Evolutionary conservation across 352 stramenopile species (phyloP).

Genomic region (Pythium vanterpoolii): DNA sequence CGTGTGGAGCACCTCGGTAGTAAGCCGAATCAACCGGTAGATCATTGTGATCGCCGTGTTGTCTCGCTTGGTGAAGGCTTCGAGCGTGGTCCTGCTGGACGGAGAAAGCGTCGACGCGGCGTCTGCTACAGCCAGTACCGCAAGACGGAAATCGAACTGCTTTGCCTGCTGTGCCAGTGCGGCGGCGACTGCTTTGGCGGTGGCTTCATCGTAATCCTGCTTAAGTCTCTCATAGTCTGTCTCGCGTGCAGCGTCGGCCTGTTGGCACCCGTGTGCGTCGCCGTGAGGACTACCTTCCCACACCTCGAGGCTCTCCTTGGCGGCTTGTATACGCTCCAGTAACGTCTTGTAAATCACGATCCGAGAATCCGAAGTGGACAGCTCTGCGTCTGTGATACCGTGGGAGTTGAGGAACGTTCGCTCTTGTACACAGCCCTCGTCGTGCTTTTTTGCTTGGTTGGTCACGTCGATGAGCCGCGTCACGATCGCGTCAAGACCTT

Average conservation of each 20-base stretch:
- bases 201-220: constrained; percentile 3
- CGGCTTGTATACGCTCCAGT: constrained; percentile 1
- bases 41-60: constrained; percentile 56
- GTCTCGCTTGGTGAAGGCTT: constrained; percentile 55
- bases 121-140: constrained; percentile 23
- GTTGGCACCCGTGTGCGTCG: constrained; percentile 4
- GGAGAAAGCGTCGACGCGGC: neutral
- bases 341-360: constrained; percentile 13
- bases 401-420: constrained; percentile 2
- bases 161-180: constrained; percentile 44
- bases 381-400: neutral
- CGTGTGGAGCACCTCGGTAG: constrained; percentile 63
- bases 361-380: neutral
- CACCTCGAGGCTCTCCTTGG: neutral
- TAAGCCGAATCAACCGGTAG: constrained; percentile 63
- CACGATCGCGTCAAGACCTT: constrained; percentile 25
- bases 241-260: constrained; percentile 4
- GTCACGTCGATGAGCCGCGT: constrained; percentile 24
- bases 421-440: neutral
- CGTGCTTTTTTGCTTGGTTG: neutral
- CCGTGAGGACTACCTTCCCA: constrained; percentile 19
- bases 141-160: constrained; percentile 38
- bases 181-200: neutral
- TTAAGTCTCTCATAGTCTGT: neutral
- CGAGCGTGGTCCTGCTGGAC: constrained; percentile 27